A percentile compares a stretch with the other conserved stretches of the same genome.
Conservation (phyloP, 768 basidiomycete genomes). For the Collybiopsis confluens region DNA sequence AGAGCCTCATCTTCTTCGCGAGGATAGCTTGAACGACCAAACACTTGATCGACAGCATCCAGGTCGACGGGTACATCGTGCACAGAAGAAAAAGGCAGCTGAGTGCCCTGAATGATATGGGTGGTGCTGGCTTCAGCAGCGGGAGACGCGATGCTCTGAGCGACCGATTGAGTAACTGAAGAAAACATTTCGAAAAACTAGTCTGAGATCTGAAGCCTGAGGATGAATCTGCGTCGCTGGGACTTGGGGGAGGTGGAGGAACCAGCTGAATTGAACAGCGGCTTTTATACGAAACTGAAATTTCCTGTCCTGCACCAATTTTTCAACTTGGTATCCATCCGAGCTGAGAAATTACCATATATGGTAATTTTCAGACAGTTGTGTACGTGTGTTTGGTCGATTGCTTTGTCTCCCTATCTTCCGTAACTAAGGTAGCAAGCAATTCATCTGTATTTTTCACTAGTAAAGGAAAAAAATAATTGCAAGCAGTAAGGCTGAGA, state of each 20-base stretch:
- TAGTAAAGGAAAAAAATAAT: not conserved
- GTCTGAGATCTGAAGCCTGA: slow-evolving; percentile 10
- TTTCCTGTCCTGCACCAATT: not conserved
- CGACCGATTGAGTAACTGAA: slow-evolving; percentile 13
- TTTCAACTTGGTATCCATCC: not conserved
- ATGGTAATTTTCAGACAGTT: not conserved
- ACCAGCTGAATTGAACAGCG: not conserved
- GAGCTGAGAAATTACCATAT: not conserved
- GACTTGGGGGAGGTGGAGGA: slow-evolving; percentile 12
- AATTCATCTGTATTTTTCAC: no score
- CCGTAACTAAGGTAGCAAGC: not conserved
- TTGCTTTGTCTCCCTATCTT: not conserved
- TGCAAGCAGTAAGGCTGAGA: no score
- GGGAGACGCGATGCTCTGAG: slow-evolving; percentile 16
- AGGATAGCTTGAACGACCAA: not conserved
- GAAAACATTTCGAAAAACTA: slow-evolving; percentile 11
- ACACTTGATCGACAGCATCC: not conserved
- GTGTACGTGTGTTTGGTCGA: not conserved
- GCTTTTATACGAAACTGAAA: not conserved
- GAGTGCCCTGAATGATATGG: not conserved
- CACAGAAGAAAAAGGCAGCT: not conserved
- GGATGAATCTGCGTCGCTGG: no score
- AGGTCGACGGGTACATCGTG: not conserved
- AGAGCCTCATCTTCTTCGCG: not conserved
- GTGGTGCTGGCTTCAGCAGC: slow-evolving; percentile 16